Base-by-base conservation (phyloP, 2,329 filamentous ascomycete genomes). In the Aspergillus chevalieri region DNA sequence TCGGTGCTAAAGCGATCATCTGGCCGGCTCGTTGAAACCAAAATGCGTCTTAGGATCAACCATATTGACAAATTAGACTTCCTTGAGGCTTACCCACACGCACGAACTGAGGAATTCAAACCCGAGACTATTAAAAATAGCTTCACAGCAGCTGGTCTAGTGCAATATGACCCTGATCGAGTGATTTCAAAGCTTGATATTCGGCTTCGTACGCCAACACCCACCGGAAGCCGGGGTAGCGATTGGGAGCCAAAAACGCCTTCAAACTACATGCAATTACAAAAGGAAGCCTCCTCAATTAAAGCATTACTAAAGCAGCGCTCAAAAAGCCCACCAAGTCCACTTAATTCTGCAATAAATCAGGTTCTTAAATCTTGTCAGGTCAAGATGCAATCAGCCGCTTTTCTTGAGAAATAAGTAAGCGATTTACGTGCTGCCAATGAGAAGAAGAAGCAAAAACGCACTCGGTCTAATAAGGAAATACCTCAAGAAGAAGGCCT, bases 31-130 rank as follows among this genome's bases (percentile, higher is more conserved):
- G 2, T 17, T 17, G 17, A 17, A 17, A 17, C 17, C 17, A 17
- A 17, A 24, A 24, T 24, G 22, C 22, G 36, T 15, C 36, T 39
- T 36, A 19, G 46, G 7, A 28, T 45, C 1, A 49, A 48, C 6
- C 43, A 45, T 46, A 51, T 51, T 9, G 21, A 45, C 19, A 50
- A 53, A 15, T 24, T 46, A 12, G 46, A 48, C 21, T 51, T 53
- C 15, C 15, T 49, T 34, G 5, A 41, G 3, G 36, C 22, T 4
- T 49, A 46, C 36, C 47, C 34, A 3, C 9, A 39, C 36, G 36
- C 36, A 39, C 15, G 36, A 39, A 39, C 6, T 19, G 36, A 39
- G 8, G 36, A 3, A 15, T 39, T 39, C n/a, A 39, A 39, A 39
- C 15, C 36, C 19, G 15, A 15, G 14, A 39, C 15, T 19, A 39